Evolutionary conservation across 768 basidiomycete genomes (phyloP).

Genomic region (Suillus ampliporus): DNA sequence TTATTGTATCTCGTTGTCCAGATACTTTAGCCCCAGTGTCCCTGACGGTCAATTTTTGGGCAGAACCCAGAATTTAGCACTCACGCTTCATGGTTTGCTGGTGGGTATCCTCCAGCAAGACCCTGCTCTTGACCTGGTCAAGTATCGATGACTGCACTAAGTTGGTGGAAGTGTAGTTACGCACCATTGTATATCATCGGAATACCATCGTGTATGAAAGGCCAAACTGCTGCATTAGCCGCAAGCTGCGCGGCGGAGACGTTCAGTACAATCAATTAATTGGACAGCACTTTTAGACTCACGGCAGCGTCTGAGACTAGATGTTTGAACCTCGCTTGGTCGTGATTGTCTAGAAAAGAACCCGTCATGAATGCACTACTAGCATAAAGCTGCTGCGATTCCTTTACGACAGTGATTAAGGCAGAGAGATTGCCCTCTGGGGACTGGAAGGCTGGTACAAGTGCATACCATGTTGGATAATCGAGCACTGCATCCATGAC

Average conservation of each 20-base stretch:
- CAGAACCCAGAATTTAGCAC: constrained; percentile 6
- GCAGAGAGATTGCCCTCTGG: constrained; percentile 39
- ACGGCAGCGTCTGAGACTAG: constrained; percentile 48
- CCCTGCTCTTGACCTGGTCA: constrained; percentile 54
- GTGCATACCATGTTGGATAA: constrained; percentile 53
- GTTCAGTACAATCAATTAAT: not conserved
- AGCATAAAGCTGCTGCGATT: constrained; percentile 44
- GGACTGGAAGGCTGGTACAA: constrained; percentile 46
- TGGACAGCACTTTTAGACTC: constrained; percentile 17
- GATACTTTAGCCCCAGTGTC: constrained; percentile 42
- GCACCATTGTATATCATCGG: constrained; percentile 57
- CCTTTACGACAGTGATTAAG: constrained; percentile 31
- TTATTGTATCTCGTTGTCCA: constrained; percentile 64
- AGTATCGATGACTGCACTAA: not conserved
- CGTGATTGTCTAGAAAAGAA: constrained; percentile 61
- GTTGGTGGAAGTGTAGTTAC: not conserved
- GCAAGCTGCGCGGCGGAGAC: constrained; percentile 34
- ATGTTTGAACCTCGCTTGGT: constrained; percentile 54
- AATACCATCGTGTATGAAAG: constrained; percentile 56
- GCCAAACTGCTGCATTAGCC: constrained; percentile 55
- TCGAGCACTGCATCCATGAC: constrained; percentile 52
- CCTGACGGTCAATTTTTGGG: not conserved
- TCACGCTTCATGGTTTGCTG: constrained; percentile 58
- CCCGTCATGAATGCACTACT: constrained; percentile 48
- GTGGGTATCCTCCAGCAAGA: constrained; percentile 49